Percentiles rank a stretch among this genome's conserved stretches.
Conservation (phyloP, 495 filamentous ascomycete genomes). For the Talaromyces borbonicus region DNA sequence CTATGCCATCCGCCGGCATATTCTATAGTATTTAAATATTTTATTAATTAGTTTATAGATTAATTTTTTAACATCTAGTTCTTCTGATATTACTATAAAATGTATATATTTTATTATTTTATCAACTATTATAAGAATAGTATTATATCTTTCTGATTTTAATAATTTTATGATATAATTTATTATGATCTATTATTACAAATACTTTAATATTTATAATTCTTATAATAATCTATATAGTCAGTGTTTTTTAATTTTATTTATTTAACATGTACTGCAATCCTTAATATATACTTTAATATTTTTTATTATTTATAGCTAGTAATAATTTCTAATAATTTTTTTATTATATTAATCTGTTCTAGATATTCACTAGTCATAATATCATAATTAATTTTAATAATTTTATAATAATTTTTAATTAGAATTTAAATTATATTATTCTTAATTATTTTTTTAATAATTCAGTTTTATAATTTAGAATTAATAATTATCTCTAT, state of each 20-base stretch:
- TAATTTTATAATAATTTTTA: not conserved
- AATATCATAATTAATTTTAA: not conserved
- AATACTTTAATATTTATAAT: not conserved
- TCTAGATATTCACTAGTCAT: not conserved
- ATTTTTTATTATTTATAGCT: not conserved
- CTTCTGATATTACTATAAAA: not conserved
- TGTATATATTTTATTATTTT: not conserved
- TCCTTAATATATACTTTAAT: too few species aligned
- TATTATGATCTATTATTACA: not conserved
- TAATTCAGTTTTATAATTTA: not conserved
- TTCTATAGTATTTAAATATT: not conserved
- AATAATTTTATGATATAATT: not conserved
- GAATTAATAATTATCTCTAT: not conserved
- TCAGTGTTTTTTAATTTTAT: too few species aligned
- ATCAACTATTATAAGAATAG: not conserved
- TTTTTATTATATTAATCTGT: not conserved
- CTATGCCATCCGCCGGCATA: too few species aligned
- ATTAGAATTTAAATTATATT: too few species aligned
- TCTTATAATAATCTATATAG: too few species aligned
- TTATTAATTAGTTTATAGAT: not conserved
- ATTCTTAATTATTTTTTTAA: not conserved
- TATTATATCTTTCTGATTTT: too few species aligned
- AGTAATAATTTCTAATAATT: not conserved
- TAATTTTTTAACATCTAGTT: not conserved
- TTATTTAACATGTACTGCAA: too few species aligned